These are phyloP conservation scores for Colletotrichum gigasporum DNA, from an alignment of 2,329 filamentous ascomycete genomes.

Conservation along the genomic window DNA sequence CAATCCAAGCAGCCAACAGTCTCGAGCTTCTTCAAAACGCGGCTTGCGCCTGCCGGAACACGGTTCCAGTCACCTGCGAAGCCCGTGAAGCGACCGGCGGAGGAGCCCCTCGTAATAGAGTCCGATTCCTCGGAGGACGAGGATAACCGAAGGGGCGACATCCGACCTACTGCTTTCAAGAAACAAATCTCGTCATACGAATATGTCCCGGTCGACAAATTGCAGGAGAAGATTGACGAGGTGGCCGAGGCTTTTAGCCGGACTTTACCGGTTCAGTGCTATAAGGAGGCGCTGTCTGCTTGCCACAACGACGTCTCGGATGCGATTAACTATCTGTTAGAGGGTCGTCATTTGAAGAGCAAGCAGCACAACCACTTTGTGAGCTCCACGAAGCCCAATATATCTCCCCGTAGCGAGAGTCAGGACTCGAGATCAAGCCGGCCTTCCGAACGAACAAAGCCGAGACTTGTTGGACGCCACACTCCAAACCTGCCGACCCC, in stretches of 20 bases:
- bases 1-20: constrained; percentile 19
- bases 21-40: constrained; percentile 52
- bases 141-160: constrained; percentile 67
- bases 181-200: constrained; percentile 48
- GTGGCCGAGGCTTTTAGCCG: constrained; percentile 47
- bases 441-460: constrained; percentile 21
- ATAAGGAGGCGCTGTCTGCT: constrained; percentile 43
- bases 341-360: constrained; percentile 33
- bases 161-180: constrained; percentile 67
- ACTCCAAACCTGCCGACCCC: constrained; percentile 26
- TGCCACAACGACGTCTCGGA: constrained; percentile 47
- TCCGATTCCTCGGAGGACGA: constrained; percentile 59
- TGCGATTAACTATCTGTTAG: constrained; percentile 42
- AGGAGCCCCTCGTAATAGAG: constrained; percentile 57
- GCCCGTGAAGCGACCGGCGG: constrained; percentile 46
- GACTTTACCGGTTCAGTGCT: constrained; percentile 41
- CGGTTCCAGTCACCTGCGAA: constrained; percentile 64
- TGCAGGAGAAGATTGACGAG: constrained; percentile 43
- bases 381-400: constrained; percentile 33
- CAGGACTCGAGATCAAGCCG: constrained; percentile 23
- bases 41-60: constrained; percentile 82
- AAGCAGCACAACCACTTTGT: constrained; percentile 21
- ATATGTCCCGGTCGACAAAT: constrained; percentile 60
- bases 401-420: constrained; percentile 29
- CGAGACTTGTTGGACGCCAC: constrained; percentile 32